These are phyloP conservation scores for Chalaropsis thielavioides DNA, from an alignment of 2,329 filamentous ascomycete species.

Conservation along the genomic window DNA sequence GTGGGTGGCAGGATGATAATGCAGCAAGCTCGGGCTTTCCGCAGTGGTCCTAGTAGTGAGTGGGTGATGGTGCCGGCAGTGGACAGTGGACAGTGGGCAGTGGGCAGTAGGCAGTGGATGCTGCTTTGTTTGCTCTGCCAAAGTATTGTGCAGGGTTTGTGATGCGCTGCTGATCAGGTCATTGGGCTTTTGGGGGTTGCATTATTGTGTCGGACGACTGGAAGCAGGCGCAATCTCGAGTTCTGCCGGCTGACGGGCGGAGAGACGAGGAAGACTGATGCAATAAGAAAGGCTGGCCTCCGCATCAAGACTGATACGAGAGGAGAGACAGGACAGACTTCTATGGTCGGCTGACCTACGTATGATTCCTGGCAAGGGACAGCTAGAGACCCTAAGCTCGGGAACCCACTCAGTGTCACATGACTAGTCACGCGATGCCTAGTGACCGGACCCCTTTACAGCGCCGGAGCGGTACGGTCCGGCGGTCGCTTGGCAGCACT, in stretches of 20 bases:
- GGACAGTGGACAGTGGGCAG: not conserved
- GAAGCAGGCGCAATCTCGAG: not conserved
- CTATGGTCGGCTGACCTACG: too few species aligned
- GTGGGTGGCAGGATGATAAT: not conserved
- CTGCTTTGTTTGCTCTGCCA: not conserved
- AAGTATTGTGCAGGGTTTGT: conserved; percentile 1
- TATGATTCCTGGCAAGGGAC: too few species aligned
- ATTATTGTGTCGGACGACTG: not conserved
- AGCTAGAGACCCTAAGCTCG: not conserved
- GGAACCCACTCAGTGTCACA: not conserved
- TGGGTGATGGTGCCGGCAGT: too few species aligned
- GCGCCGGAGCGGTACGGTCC: not conserved
- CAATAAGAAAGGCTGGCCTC: not conserved
- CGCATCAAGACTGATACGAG: not conserved
- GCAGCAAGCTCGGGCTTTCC: not conserved
- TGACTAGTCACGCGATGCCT: not conserved
- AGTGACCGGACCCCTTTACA: not conserved
- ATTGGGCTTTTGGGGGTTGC: not conserved
- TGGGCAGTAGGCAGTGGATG: not conserved
- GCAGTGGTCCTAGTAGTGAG: not conserved
- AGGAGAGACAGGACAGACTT: too few species aligned
- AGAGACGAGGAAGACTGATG: not conserved
- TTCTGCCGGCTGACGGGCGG: not conserved
- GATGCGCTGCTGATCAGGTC: not conserved
- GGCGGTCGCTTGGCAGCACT: not conserved